phyloP scores from a whole-genome alignment of 345 rosid genomes.

The Draba incana region DNA sequence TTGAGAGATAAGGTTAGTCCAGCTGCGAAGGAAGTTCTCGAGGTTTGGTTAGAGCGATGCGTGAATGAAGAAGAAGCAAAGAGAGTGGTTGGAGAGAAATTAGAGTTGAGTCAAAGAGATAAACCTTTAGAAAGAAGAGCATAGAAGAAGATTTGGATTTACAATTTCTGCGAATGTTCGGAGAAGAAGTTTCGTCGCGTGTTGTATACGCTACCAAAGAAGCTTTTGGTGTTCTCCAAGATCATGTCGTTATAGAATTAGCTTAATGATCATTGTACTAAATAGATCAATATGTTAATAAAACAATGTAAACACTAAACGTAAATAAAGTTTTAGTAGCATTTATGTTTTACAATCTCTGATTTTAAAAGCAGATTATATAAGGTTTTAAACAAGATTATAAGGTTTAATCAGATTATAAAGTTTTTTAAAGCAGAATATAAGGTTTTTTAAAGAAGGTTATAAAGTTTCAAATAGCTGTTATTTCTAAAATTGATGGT shows the following conservation, averaged over 20 bases:
- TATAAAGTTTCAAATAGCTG: too few relatives aligned
- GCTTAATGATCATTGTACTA: background rate
- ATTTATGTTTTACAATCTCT: too few relatives aligned
- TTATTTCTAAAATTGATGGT: too few relatives aligned
- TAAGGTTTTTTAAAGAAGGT: too few relatives aligned
- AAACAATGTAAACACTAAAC: background rate
- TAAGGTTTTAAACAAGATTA: too few relatives aligned
- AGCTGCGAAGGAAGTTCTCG: slow-evolving; percentile 59
- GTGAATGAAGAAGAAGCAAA: slow-evolving; percentile 39
- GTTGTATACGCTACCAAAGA: slow-evolving; percentile 53
- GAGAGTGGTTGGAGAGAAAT: slow-evolving; percentile 50
- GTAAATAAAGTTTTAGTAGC: background rate
- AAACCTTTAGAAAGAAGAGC: slow-evolving; percentile 59
- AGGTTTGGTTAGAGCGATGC: slow-evolving; percentile 75
- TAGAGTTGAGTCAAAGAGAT: slow-evolving; percentile 58
- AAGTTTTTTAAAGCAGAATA: too few relatives aligned
- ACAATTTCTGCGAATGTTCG: slow-evolving; percentile 77
- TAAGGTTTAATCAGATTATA: too few relatives aligned
- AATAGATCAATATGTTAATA: background rate
- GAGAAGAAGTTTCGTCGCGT: slow-evolving; percentile 57
- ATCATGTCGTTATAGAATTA: background rate
- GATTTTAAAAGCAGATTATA: too few relatives aligned
- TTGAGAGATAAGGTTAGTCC: slow-evolving; percentile 52
- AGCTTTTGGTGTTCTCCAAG: slow-evolving; percentile 47
- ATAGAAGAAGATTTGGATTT: slow-evolving; percentile 76